Percentiles rank a stretch among this genome's conserved stretches.
Evolutionary conservation across 1,139 yeast species (phyloP).

Genomic region (Taphrina flavorubra): DNA sequence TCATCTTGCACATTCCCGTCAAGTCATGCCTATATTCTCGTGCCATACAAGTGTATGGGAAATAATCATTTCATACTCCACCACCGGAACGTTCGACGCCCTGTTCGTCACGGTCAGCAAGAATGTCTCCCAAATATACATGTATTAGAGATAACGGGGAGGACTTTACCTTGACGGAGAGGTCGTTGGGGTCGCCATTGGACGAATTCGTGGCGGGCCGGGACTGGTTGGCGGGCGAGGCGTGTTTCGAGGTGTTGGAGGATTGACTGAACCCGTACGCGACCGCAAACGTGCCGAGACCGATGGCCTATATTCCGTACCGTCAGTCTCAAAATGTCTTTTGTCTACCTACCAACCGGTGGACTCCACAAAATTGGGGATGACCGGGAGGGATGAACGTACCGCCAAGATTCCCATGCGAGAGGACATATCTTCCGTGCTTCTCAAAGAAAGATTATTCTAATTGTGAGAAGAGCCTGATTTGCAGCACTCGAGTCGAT

Average conservation of each 20-base stretch:
- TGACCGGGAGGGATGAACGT: neutral
- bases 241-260: conserved; percentile 29
- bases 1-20: neutral
- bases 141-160: neutral
- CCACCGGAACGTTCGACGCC: conserved; percentile 38
- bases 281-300: conserved; percentile 16
- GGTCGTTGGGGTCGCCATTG: conserved; percentile 10
- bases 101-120: neutral
- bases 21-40: no score
- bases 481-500: no score
- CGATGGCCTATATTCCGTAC: conserved; percentile 17
- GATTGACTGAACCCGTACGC: conserved; percentile 23
- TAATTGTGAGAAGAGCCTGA: no score
- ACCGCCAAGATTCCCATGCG: conserved; percentile 33
- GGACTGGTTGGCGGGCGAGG: conserved; percentile 38
- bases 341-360: no score
- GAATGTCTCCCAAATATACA: no score
- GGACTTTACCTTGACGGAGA: conserved; percentile 26
- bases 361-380: neutral
- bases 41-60: no score
- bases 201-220: conserved; percentile 21
- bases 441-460: no score
- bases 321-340: neutral
- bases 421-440: conserved; percentile 25
- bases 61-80: conserved; percentile 15